Evolutionary conservation across 2,329 filamentous ascomycete species (phyloP).

Genomic region (Pseudocercospora fijiensis): DNA sequence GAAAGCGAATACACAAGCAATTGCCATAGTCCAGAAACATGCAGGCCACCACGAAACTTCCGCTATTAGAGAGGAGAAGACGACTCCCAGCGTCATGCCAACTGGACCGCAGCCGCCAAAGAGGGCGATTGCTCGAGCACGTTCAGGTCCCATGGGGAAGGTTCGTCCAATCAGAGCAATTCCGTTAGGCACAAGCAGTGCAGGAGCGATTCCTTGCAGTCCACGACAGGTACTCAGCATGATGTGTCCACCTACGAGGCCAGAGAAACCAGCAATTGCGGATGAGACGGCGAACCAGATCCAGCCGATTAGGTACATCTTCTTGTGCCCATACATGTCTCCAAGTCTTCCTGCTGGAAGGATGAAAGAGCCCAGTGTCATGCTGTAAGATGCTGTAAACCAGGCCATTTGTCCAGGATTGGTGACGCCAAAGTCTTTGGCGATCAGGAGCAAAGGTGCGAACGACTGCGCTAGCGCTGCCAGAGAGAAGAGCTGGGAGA

Average conservation of each 20-base stretch:
- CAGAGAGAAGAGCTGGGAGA: slow-evolving; percentile 18
- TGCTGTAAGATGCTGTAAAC: slow-evolving; percentile 44
- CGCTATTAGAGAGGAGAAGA: slow-evolving; percentile 37
- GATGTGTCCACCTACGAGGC: slow-evolving; percentile 35
- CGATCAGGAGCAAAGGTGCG: slow-evolving; percentile 39
- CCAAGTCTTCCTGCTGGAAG: slow-evolving; percentile 45
- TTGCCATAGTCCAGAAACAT: slow-evolving; percentile 31
- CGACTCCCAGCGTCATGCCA: slow-evolving; percentile 36
- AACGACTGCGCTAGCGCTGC: slow-evolving; percentile 21
- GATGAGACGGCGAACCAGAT: slow-evolving; percentile 43
- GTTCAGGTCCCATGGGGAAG: slow-evolving; percentile 37
- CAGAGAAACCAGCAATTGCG: slow-evolving; percentile 40
- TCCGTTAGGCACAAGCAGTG: slow-evolving; percentile 40
- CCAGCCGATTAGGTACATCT: slow-evolving; percentile 42
- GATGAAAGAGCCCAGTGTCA: slow-evolving; percentile 47
- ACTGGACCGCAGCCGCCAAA: slow-evolving; percentile 39
- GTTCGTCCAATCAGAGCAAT: slow-evolving; percentile 40
- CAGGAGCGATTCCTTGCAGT: slow-evolving; percentile 43
- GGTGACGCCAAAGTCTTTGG: slow-evolving; percentile 41
- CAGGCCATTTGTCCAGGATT: slow-evolving; percentile 46
- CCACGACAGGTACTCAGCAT: slow-evolving; percentile 39
- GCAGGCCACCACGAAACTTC: slow-evolving; percentile 36
- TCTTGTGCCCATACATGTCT: slow-evolving; percentile 45
- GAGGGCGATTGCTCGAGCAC: slow-evolving; percentile 39
- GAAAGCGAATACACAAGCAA: slow-evolving; percentile 24